Evolutionary conservation across 768 basidiomycete genomes (phyloP).

Genomic region (Boletus rubropictus): DNA sequence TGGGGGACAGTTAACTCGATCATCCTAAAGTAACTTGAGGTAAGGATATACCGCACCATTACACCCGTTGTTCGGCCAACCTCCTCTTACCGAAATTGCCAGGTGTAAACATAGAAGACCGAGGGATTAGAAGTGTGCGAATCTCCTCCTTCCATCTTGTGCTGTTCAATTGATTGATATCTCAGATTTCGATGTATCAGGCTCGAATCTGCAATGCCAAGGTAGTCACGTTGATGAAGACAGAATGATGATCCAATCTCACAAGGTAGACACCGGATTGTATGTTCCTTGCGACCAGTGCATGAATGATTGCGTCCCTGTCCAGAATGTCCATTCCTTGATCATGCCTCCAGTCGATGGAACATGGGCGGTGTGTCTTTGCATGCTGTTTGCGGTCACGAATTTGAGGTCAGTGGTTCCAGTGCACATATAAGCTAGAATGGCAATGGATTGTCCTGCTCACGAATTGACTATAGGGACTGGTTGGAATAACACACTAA

Average conservation of each 20-base stretch:
- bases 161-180: neutral
- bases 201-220: neutral
- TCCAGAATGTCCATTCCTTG: neutral
- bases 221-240: neutral
- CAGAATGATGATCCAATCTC: neutral
- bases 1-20: neutral
- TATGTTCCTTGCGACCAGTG: neutral
- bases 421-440: neutral
- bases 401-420: neutral
- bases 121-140: neutral
- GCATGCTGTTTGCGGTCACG: neutral
- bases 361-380: neutral
- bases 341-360: neutral
- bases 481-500: neutral
- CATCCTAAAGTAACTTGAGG: neutral
- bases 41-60: neutral
- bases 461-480: neutral
- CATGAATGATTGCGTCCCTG: too few relatives aligned
- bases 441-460: neutral
- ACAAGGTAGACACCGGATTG: neutral
- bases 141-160: too few relatives aligned
- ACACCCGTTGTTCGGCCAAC: too few relatives aligned
- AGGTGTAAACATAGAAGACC: neutral
- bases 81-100: neutral
- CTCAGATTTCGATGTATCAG: neutral